Conservation (phyloP, 257 asterid genomes). For the Dorcoceras hygrometricum region DNA sequence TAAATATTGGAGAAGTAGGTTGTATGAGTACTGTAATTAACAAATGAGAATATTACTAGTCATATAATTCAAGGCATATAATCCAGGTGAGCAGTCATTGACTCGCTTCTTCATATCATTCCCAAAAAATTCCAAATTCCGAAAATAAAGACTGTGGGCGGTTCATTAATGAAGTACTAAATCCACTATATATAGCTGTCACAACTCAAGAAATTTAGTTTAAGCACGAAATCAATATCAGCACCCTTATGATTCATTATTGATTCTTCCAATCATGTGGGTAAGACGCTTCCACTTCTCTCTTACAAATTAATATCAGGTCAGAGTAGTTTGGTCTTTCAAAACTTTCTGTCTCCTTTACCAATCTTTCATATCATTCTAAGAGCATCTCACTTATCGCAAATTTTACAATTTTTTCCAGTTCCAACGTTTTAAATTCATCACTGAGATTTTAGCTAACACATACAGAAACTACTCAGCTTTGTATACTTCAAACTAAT, state of each 20-base stretch:
- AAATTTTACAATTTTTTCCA: neutral
- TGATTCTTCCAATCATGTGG: neutral
- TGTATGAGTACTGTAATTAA: conserved; percentile 71
- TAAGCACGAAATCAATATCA: neutral
- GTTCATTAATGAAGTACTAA: neutral
- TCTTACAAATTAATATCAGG: neutral
- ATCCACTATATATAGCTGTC: neutral
- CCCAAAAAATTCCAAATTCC: neutral
- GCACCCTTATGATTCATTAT: neutral
- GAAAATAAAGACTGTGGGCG: neutral
- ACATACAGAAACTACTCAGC: neutral
- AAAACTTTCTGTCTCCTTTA: neutral
- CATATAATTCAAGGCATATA: conserved; percentile 9
- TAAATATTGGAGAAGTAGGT: conserved; percentile 83
- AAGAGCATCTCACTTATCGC: neutral
- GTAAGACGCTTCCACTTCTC: neutral
- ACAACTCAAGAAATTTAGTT: neutral
- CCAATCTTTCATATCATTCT: neutral
- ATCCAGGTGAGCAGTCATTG: conserved; percentile 3
- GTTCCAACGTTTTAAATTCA: neutral
- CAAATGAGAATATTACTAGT: conserved; percentile 25
- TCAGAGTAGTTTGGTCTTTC: neutral
- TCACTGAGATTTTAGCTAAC: neutral
- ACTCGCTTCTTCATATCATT: neutral
- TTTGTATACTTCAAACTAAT: conserved; percentile 7